Percentiles rank a stretch among this genome's conserved stretches.
These are phyloP conservation scores for Nowakowskiella sp. DNA, from an alignment of 192 early-diverging fungal species.

Conservation along the genomic window DNA sequence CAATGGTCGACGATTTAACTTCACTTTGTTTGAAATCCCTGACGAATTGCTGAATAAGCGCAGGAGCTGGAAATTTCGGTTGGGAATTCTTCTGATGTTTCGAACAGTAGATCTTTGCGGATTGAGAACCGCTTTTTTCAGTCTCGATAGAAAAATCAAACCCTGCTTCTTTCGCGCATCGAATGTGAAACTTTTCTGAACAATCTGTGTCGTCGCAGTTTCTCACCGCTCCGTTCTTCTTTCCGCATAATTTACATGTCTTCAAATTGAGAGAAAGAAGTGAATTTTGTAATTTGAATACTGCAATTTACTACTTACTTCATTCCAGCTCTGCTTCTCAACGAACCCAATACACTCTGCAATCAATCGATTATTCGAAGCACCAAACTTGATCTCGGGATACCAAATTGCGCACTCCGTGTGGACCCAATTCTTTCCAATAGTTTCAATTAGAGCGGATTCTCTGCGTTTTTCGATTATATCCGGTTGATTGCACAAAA, in stretches of 20 bases:
- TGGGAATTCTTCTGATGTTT: too few species aligned
- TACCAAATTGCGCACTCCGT: conserved; percentile 32
- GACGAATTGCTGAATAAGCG: too few species aligned
- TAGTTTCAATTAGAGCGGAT: conserved; percentile 23
- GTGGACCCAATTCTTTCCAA: conserved; percentile 37
- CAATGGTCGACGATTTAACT: too few species aligned
- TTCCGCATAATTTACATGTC: conserved; percentile 24
- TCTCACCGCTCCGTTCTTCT: conserved; percentile 20
- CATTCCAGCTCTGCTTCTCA: conserved; percentile 25
- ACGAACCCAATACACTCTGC: conserved; percentile 35
- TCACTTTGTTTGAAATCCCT: too few species aligned
- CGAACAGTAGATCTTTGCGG: background rate
- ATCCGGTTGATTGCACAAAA: conserved; percentile 16
- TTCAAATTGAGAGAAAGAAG: background rate
- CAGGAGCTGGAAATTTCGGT: too few species aligned
- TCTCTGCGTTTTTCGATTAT: background rate
- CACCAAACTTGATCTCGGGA: conserved; percentile 29
- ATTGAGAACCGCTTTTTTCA: background rate
- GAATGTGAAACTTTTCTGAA: conserved; percentile 17
- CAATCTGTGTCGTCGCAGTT: conserved; percentile 24
- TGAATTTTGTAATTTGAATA: conserved; percentile 1
- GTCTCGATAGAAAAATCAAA: conserved; percentile 18
- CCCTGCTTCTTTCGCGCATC: conserved; percentile 19
- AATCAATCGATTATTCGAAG: conserved; percentile 6
- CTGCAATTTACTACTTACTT: conserved; percentile 6